Percentiles rank a stretch among this genome's conserved stretches.
Conservation (phyloP, 2,329 filamentous ascomycete genomes). For the Microascus cirrosus region DNA sequence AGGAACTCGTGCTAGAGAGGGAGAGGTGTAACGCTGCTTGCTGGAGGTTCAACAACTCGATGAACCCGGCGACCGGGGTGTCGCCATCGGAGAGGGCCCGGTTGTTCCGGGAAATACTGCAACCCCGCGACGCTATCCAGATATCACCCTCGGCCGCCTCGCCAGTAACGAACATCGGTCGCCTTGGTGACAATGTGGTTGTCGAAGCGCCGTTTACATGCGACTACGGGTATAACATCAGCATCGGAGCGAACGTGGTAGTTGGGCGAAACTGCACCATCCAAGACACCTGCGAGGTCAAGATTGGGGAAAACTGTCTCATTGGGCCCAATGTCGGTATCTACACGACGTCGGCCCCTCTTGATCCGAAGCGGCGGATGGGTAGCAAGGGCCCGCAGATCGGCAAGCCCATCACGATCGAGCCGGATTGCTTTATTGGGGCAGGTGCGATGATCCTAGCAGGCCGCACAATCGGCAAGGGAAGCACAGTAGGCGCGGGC, state of each 20-base stretch:
- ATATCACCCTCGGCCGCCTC: constrained; percentile 43
- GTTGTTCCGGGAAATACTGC: constrained; percentile 61
- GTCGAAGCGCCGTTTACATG: constrained; percentile 86
- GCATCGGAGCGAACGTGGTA: constrained; percentile 72
- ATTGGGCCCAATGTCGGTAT: constrained; percentile 82
- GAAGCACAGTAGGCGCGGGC: constrained; percentile 69
- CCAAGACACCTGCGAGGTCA: constrained; percentile 74
- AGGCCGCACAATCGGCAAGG: constrained; percentile 69
- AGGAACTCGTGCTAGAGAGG: constrained; percentile 71
- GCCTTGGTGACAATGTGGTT: constrained; percentile 61
- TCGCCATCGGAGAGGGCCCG: constrained; percentile 57
- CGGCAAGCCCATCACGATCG: constrained; percentile 64
- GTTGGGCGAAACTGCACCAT: constrained; percentile 79
- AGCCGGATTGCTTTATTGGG: constrained; percentile 76
- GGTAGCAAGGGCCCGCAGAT: constrained; percentile 63
- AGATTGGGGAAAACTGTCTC: constrained; percentile 65
- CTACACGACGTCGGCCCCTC: constrained; percentile 61
- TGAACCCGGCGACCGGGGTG: constrained; percentile 61
- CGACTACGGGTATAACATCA: constrained; percentile 93
- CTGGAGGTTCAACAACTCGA: constrained; percentile 78
- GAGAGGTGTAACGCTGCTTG: constrained; percentile 72
- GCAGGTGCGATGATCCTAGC: constrained; percentile 68
- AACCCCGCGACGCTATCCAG: constrained; percentile 46
- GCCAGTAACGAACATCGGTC: constrained; percentile 42
- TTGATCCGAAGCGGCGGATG: constrained; percentile 61